Evolutionary conservation across 495 filamentous ascomycete genomes (phyloP), one percentile per base, ranked within the genome.

Genomic region (Tuber indicum): DNA sequence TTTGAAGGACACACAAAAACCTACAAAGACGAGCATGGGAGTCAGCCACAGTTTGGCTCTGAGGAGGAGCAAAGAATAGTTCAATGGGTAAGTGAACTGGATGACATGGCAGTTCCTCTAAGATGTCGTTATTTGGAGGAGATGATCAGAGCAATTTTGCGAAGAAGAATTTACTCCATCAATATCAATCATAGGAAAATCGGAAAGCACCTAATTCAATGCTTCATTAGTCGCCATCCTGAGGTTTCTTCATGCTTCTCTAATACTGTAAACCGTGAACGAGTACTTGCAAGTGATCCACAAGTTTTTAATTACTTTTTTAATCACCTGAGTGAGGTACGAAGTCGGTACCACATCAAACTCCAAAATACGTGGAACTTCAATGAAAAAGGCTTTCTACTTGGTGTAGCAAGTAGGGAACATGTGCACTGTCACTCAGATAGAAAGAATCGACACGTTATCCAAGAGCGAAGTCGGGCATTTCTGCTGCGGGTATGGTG

Each of bases 201-300:
- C 4, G 16, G 45, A 47, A 47, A 47, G 17, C 45, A 47, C 45
- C 45, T 47, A 0, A 16, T 47, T 17, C 14, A 47, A 14, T 21
- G 70, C 1, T 77, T 77, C 44, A 26, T 75, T 16, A 77, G 74
- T 69, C 49, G 41, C 21, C 52, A 75, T 72, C 52, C 73, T 14
- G 49, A 66, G 16, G 42, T 77, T 1, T 43, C 45, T 52, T 26
- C 23, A 0, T 70, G 70, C 36, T 75, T 77, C 36, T 49, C 76
- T 0, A 23, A 36, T 71, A 52, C 39, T 1, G 23, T 77, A 12
- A 66, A 77, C 75, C 32, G 47, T 8, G 42, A 77, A 41, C 19
- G 43, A 17, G 76, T 72, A 26, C 71, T 19, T 32, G 49, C 58
- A 5, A 73, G 62, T n/a, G 39, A 74, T 71, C 72, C 72, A 4